phyloP scores from a whole-genome alignment of 108 stramenopile species.

The Hondaea fermentalgiana region DNA sequence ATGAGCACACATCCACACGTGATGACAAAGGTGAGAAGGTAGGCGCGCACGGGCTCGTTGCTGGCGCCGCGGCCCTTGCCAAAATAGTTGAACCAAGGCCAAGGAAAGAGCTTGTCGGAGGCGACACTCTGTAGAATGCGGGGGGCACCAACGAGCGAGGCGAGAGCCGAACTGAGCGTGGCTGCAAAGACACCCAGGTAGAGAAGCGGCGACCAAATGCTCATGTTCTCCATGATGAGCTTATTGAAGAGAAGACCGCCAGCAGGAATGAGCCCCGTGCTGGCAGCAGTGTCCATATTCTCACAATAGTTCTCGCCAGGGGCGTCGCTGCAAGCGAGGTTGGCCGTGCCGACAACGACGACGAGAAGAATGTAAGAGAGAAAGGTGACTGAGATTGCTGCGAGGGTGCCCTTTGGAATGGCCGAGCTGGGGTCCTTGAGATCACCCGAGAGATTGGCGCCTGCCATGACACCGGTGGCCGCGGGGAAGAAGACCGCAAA shows the following conservation, averaged over 20 bases:
- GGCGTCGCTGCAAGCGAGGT: slow-evolving; percentile 41
- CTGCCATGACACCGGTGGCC: slow-evolving; percentile 72
- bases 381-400: slow-evolving; percentile 38
- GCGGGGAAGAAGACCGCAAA: slow-evolving; percentile 66
- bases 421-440: slow-evolving; percentile 52
- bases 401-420: slow-evolving; percentile 64
- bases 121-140: slow-evolving; percentile 59
- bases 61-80: background rate
- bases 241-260: slow-evolving; percentile 24
- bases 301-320: background rate
- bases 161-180: slow-evolving; percentile 56
- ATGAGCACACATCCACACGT: slow-evolving; percentile 33
- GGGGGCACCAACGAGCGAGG: slow-evolving; percentile 58
- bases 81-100: slow-evolving; percentile 7
- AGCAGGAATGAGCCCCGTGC: background rate
- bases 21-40: slow-evolving; percentile 26
- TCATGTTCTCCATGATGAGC: slow-evolving; percentile 36
- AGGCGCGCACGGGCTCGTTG: slow-evolving; percentile 34
- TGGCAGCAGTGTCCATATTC: background rate
- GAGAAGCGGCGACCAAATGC: slow-evolving; percentile 60
- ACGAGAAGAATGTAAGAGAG: slow-evolving; percentile 42
- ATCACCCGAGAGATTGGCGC: slow-evolving; percentile 51
- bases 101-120: slow-evolving; percentile 49
- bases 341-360: slow-evolving; percentile 44
- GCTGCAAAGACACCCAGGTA: slow-evolving; percentile 60